Base-by-base conservation (phyloP, 208 protist genomes). In the Herpetomonas samuelpessoai region DNA sequence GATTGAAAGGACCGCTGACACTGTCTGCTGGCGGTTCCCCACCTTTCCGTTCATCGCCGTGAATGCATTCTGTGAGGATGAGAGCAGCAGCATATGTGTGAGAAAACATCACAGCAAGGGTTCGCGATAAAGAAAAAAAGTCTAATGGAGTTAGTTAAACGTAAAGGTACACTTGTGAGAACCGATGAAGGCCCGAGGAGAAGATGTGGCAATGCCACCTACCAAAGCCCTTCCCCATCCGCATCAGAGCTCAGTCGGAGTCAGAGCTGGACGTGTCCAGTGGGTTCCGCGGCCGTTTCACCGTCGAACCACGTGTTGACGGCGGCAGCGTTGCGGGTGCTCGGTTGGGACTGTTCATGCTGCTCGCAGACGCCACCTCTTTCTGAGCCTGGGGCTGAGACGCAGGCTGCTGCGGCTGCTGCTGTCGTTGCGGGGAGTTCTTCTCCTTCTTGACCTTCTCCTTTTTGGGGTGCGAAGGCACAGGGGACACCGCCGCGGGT, bases 251-350 rank as follows among this genome's bases (percentile, higher is more conserved):
- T 57, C 55, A 67, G 35, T 62, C 59, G 2, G 53, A 72, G 38
- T 83, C 76, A 3, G 67, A 79, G 48, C 71, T 83, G 3, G 76
- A 83, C n/a, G 68, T 39, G 47, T 79, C 76, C n/a, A 76, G 35
- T 0, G 73, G 68, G 2, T 54, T 58, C n/a, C 71, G 65, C 9
- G 68, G 76, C 22, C 46, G 24, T n/a, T 27, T 51, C 10, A 51
- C 46, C 10, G 6, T 6, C 7, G 24, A 51, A n/a, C 12, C 38
- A n/a, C 18, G 38, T n/a, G n/a, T n/a, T n/a, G 69, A 72, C 27
- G 62, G 65, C 10, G 65, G 69, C 57, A 74, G 64, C 45, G 66
- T 71, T 49, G 74, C 56, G 1, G 65, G 66, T 7, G 65, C 49
- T 19, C 21, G 46, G 2, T 66, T 58, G 12, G 66, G 58, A 22